A percentile compares a stretch with the other conserved stretches of the same genome.
These are phyloP conservation scores for Parmelia sp. DNA, from an alignment of 495 filamentous ascomycete genomes.

Conservation along the genomic window DNA sequence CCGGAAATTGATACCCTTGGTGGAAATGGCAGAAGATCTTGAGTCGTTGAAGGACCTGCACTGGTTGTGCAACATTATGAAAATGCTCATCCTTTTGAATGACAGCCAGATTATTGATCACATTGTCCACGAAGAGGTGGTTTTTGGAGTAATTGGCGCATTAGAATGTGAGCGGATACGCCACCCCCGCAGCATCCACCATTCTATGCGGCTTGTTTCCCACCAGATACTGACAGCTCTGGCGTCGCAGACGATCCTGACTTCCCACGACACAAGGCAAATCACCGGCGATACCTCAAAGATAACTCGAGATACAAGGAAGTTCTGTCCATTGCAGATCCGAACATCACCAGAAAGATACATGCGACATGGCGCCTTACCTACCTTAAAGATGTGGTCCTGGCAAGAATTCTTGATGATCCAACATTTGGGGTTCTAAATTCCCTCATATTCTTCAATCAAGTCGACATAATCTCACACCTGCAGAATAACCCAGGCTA, in stretches of 20 bases:
- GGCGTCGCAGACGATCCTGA: slow-evolving; percentile 73
- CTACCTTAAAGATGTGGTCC: slow-evolving; percentile 96
- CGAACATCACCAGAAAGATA: slow-evolving; percentile 77
- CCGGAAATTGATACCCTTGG: slow-evolving; percentile 73
- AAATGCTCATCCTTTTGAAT: slow-evolving; percentile 87
- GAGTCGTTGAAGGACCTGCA: slow-evolving; percentile 83
- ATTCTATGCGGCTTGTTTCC: neutral
- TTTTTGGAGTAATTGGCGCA: slow-evolving; percentile 90
- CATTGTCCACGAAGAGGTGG: slow-evolving; percentile 80
- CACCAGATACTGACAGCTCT: slow-evolving; percentile 16
- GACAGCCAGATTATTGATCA: slow-evolving; percentile 91
- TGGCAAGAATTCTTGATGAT: slow-evolving; percentile 93
- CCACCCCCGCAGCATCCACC: neutral
- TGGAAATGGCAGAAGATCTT: slow-evolving; percentile 81
- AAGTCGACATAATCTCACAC: slow-evolving; percentile 94
- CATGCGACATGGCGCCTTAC: slow-evolving; percentile 92
- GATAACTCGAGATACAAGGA: slow-evolving; percentile 90
- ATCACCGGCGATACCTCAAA: slow-evolving; percentile 87
- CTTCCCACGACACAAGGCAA: slow-evolving; percentile 97
- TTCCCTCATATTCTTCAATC: slow-evolving; percentile 96
- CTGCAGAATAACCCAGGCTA: slow-evolving; percentile 73
- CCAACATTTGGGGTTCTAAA: slow-evolving; percentile 97
- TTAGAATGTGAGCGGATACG: slow-evolving; percentile 66
- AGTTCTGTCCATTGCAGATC: slow-evolving; percentile 85
- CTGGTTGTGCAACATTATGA: slow-evolving; percentile 95